Base-by-base conservation (phyloP, 2,329 filamentous ascomycete genomes). In the Xylaria sp. region DNA sequence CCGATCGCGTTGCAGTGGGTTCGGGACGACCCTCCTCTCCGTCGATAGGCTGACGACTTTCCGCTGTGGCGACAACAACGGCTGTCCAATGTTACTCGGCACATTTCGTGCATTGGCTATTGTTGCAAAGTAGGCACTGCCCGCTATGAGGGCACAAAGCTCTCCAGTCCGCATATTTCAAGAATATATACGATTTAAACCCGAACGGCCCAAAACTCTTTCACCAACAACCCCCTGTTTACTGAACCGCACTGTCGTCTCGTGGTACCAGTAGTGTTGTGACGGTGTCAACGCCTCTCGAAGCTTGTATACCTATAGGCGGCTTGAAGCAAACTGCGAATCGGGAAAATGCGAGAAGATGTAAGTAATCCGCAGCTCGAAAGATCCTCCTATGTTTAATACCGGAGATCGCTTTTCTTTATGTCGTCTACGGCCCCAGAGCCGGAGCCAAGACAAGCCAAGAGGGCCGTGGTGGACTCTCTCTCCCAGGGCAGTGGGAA, bases 31-130 rank as follows among this genome's bases (percentile, higher is more conserved):
- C 42, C 68, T 75, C 61, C 80, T 78, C 63, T 83, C 75, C 4
- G 81, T 79, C 42, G 79, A 69, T 60, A 87, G 69, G 52, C 74
- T 74, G 52, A 87, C 73, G 4, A 86, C 82, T 42, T 77, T 80
- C 1, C 80, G 78, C 15, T 47, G 47, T 31, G 28, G 28, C 28
- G 28, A 9, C 28, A 31, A 31, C 28, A 31, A 31, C 17, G 23
- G 11, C 19, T 71, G 59, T 25, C 53, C 52, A 19, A 63, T 63
- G 28, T 47, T 69, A 60, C 64, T 67, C 46, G 67, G 67, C 63
- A 73, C 42, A 58, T 70, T 71, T 58, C 72, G 67, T 66, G 73
- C 73, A 43, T 70, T 59, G 54, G 65, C 60, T 53, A 65, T 63
- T 45, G 70, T 51, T 45, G 70, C 47, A n/a, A 68, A 42, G 52